Base-by-base conservation (phyloP, 1,284 basidiomycete species). In the Mrakiaceae sp. region DNA sequence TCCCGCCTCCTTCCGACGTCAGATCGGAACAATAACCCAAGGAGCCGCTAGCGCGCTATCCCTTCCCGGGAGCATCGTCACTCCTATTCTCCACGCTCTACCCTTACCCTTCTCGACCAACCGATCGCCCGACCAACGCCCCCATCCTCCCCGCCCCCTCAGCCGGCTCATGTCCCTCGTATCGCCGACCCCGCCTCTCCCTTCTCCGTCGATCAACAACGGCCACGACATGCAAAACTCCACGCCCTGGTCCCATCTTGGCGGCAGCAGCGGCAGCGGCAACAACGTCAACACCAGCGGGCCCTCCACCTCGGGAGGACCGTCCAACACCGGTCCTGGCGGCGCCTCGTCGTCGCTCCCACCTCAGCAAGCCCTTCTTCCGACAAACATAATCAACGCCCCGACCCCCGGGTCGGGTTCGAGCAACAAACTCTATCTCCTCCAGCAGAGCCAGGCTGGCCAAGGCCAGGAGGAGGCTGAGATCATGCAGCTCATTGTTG, bases 401-500 rank as follows among this genome's bases (percentile, higher is more conserved):
- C 16, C 10, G 43, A 27, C 9, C 57, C 54, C 56, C 39, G 74
- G 73, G 61, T 27, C 27, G 27, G 27, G 27, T 27, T 27, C 27
- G 27, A 27, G 27, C 27, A 27, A 66, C 16, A 77, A 77, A 69
- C 69, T 74, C 14, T 63, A 77, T n/a, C 66, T 77, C 60, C 67
- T 76, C 43, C 57, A 10, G 27, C 60, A 39, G 42, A 27, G 27
- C 27, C 27, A 27, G 27, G 74, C 74, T 0, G 72, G 74, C 2
- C 70, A 71, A 0, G 74, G 75, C 16, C 72, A 72, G 27, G 79
- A 80, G 66, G 80, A 81, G 69, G 78, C 79, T 66, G 79, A 80
- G 72, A 80, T 81, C 48, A 80, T 79, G 71, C 73, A 75, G 56
- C 71, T 81, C 68, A 79, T 81, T 70, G 77, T 78, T 48, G 79